phyloP scores from a whole-genome alignment of 2,329 filamentous ascomycete genomes.

The Ophiostoma ips region DNA sequence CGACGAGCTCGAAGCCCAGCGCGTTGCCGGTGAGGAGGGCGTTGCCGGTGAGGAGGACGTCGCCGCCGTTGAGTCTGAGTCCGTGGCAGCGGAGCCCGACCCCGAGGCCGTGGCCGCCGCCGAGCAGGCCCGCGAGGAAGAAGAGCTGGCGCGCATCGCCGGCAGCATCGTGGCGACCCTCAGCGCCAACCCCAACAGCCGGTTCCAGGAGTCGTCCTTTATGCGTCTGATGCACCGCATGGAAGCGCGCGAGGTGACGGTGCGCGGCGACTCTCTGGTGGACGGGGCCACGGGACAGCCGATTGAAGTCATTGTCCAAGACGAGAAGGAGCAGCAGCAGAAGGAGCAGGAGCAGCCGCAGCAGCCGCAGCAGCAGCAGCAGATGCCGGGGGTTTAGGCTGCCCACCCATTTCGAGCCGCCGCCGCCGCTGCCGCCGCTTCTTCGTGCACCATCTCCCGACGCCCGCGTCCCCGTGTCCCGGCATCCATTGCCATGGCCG shows the following conservation, averaged over 20 bases:
- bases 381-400: neutral
- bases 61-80: neutral
- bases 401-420: neutral
- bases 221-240: slow-evolving; percentile 63
- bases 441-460: neutral
- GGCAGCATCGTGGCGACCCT: slow-evolving; percentile 56
- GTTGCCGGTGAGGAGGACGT: neutral
- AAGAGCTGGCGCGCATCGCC: slow-evolving; percentile 60
- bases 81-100: neutral
- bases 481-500: too few species aligned
- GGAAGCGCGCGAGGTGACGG: slow-evolving; percentile 55
- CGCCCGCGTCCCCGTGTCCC: neutral
- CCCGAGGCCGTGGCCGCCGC: neutral
- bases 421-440: too few species aligned
- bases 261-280: slow-evolving; percentile 42
- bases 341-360: neutral
- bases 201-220: slow-evolving; percentile 69
- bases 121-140: slow-evolving; percentile 20
- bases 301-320: slow-evolving; percentile 2
- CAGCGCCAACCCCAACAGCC: slow-evolving; percentile 51
- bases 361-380: neutral
- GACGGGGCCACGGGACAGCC: slow-evolving; percentile 17
- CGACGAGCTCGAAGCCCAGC: slow-evolving; percentile 9
- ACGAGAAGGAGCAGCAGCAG: neutral
- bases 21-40: neutral